Base-by-base conservation (phyloP, 2,329 filamentous ascomycete species). In the Cryphonectria radicalis region DNA sequence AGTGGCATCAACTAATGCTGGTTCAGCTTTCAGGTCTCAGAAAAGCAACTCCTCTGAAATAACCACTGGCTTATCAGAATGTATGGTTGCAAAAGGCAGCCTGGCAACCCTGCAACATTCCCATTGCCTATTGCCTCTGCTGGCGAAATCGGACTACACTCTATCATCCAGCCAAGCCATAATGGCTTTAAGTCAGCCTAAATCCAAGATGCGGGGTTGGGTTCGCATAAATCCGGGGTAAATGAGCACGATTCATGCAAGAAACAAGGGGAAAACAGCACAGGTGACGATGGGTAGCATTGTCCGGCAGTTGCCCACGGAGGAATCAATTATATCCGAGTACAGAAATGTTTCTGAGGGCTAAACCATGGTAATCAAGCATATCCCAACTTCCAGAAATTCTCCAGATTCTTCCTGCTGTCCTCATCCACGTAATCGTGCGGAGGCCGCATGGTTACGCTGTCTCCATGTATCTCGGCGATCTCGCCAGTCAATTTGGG, bases 401-500 rank as follows among this genome's bases (percentile, higher is more conserved):
- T 81, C 71, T 84, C 82, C 25, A 87, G 75, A 74, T 88, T 88
- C 72, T 78, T 80, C 73, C 74, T 79, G 40, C 81, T 84, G 72
- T 86, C 84, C 60, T 82, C 83, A 73, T 88, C 86, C 32, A 87
- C 84, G 74, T 80, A 84, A 3, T 81, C 80, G 25, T 81, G 82
- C 4, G 80, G 80, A 42, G 83, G 78, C 0, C 84, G 80, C 40
- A 86, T 77, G 0, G 85, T 87, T 14, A 85, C 84, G n/a, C 77
- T 80, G 17, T 84, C 80, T 3, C 84, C 85, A 74, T 87, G 85
- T 64, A 87, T 83, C 77, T 88, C 86, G 0, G 83, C 84, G n/a
- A 86, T 77, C 32, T 81, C 78, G 0, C 86, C 86, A 0, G 79
- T 85, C 64, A 85, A 69, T 4, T 72, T 76, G 0, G 81, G 75